phyloP scores from a whole-genome alignment of 176 grass and related monocot species.

The Carex cristatella region DNA sequence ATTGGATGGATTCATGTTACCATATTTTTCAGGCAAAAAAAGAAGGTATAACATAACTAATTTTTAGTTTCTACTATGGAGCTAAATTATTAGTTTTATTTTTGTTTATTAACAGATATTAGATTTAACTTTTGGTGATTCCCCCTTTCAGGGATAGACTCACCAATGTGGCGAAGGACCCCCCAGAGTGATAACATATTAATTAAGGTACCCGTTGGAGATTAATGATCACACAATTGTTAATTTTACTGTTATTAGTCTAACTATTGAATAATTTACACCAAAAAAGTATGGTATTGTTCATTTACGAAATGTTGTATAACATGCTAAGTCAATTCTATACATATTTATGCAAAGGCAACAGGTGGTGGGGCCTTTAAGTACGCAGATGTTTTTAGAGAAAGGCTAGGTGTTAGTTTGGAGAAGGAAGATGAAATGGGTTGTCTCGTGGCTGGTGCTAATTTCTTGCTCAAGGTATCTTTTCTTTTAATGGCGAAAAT shows the following conservation, averaged over 20 bases:
- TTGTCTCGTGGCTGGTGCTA: conserved; percentile 92
- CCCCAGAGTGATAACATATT: conserved; percentile 53
- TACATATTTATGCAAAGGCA: conserved; percentile 69
- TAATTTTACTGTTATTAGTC: neutral
- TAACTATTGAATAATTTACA: neutral
- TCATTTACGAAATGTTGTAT: neutral
- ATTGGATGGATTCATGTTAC: neutral
- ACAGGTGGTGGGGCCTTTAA: conserved; percentile 98
- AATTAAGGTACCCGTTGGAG: conserved; percentile 68
- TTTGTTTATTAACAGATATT: neutral
- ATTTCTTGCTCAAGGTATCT: conserved; percentile 97
- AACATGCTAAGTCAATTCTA: conserved; percentile 3
- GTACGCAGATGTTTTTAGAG: conserved; percentile 84
- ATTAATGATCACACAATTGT: neutral
- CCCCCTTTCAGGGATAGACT: conserved; percentile 68
- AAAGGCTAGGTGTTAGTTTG: conserved; percentile 90
- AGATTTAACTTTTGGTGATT: conserved; percentile 28
- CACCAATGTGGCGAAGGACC: conserved; percentile 73
- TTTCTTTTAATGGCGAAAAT: conserved; percentile 24
- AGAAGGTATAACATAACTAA: neutral
- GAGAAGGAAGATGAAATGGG: conserved; percentile 99
- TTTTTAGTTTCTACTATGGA: neutral
- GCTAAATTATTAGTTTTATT: conserved; percentile 6
- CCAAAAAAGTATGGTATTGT: neutral
- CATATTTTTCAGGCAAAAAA: neutral